phyloP scores from a whole-genome alignment of 768 basidiomycete species.

The Auricularia sp. region DNA sequence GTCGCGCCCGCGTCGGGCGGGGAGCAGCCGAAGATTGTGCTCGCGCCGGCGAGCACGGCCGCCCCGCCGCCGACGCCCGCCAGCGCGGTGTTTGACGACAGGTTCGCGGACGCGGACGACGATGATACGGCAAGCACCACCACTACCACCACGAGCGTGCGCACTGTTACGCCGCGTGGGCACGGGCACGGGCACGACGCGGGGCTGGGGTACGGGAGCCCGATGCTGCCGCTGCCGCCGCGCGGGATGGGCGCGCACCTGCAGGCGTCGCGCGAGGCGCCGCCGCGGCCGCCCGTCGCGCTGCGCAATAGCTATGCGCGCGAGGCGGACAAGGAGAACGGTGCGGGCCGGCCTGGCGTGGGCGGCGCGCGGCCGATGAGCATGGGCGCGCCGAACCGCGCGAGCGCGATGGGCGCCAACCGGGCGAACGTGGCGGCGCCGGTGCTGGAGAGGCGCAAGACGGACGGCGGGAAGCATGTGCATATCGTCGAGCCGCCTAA shows the following conservation, averaged over 20 bases:
- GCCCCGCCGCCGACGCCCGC: not conserved
- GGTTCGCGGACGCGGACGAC: slow-evolving; percentile 29
- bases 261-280: not conserved
- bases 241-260: not conserved
- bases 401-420: slow-evolving; percentile 2
- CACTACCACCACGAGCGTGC: not conserved
- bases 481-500: slow-evolving; percentile 31
- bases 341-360: slow-evolving; percentile 1
- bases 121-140: slow-evolving; percentile 10
- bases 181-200: not conserved
- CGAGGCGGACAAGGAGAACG: slow-evolving; percentile 54
- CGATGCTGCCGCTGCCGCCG: not conserved
- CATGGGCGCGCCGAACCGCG: not conserved
- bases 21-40: not conserved
- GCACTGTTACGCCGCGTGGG: not conserved
- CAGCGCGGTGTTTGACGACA: not conserved
- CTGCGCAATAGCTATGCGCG: slow-evolving; percentile 32
- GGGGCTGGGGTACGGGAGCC: not conserved
- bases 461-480: slow-evolving; percentile 27
- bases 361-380: not conserved
- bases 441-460: slow-evolving; percentile 4
- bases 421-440: slow-evolving; percentile 4
- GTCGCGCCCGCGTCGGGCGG: not conserved
- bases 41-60: not conserved
- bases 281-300: slow-evolving; percentile 19